Evolutionary conservation across 1,284 basidiomycete genomes (phyloP), one percentile per base, ranked within the genome.

Genomic region (Ustilago loliicola): DNA sequence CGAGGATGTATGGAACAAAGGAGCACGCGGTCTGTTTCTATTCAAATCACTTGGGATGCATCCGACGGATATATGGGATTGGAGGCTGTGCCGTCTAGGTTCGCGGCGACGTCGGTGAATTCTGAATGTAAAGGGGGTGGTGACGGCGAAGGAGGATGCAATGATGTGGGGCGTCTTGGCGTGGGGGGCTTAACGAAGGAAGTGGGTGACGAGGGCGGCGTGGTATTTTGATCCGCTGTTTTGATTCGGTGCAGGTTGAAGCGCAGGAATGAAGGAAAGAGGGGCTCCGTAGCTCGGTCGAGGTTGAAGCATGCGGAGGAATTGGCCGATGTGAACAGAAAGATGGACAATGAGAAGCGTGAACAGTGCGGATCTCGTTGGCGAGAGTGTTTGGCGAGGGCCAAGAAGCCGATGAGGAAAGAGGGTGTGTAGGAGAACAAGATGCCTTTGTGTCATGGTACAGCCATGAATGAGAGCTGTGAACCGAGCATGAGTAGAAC

Each of bases 1-100:
- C 64, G 52, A 66, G 52, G 19, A 30, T 45, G 42, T 40, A 60
- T 2, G 30, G 52, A 61, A 52, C 40, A 21, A 19, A 5, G 36
- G 32, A 66, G 45, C 64, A 66, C 58, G 58, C 64, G 64, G 64
- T 66, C 2, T 34, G 29, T 58, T 61, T 54, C 19, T 66, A 66
- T 57, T 40, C 40, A 48, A 55, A 48, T 53, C 17, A 50, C 11
- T 36, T n/a, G 17, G 32, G n/a, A 50, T 17, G 52, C 45, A 42
- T 42, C 40, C 13, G 45, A 38, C 36, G 36, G 36, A 15, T 38
- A 7, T 3, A 6, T 15, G 45, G 45, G 17, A 47, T n/a, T 13
- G 45, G 45, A 11, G 45, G 45, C 45, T 47, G n/a, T 47, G 45
- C 23, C 5, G 19, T 23, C n/a, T 47, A n/a, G 17, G 45, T n/a